A percentile compares a stretch with the other conserved stretches of the same genome.
These are phyloP conservation scores for Scutellaria barbata DNA, from an alignment of 257 asterid genomes.

Conservation along the genomic window DNA sequence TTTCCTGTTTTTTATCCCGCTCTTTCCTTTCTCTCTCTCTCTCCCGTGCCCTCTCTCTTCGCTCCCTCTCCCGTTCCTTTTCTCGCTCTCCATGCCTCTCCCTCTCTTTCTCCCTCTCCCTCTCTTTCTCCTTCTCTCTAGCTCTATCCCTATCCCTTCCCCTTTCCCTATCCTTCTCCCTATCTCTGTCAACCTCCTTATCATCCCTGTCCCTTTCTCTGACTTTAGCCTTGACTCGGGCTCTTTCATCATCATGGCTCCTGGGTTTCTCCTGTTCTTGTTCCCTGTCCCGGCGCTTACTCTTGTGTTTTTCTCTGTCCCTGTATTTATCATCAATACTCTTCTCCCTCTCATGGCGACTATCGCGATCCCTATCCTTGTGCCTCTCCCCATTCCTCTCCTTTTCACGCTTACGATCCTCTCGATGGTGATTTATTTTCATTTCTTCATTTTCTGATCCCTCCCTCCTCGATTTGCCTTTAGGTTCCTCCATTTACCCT, in stretches of 20 bases:
- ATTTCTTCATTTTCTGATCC: slow-evolving; percentile 47
- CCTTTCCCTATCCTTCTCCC: slow-evolving; percentile 39
- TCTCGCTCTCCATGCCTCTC: slow-evolving; percentile 31
- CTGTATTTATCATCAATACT: slow-evolving; percentile 47
- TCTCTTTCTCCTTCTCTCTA: slow-evolving; percentile 35
- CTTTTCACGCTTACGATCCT: slow-evolving; percentile 48
- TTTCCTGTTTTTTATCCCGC: slow-evolving; percentile 47
- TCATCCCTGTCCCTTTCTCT: slow-evolving; percentile 47
- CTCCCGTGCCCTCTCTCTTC: slow-evolving; percentile 42
- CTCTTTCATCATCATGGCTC: slow-evolving; percentile 45
- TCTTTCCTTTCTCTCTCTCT: slow-evolving; percentile 56
- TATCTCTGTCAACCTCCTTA: slow-evolving; percentile 36
- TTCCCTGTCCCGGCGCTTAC: slow-evolving; percentile 59
- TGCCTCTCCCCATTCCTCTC: slow-evolving; percentile 50
- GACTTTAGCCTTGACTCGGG: slow-evolving; percentile 39
- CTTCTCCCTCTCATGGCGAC: slow-evolving; percentile 49
- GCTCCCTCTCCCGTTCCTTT: slow-evolving; percentile 36
- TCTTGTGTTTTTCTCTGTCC: slow-evolving; percentile 54
- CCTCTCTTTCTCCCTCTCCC: slow-evolving; percentile 38
- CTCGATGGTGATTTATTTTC: slow-evolving; percentile 41
- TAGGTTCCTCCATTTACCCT: slow-evolving; percentile 52
- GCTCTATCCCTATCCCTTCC: slow-evolving; percentile 35
- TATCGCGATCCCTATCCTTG: slow-evolving; percentile 40
- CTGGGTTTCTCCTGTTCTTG: slow-evolving; percentile 37
- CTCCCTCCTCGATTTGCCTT: slow-evolving; percentile 52